These are phyloP conservation scores for Mycena citricolor DNA, from an alignment of 1,284 basidiomycete species.

Conservation along the genomic window DNA sequence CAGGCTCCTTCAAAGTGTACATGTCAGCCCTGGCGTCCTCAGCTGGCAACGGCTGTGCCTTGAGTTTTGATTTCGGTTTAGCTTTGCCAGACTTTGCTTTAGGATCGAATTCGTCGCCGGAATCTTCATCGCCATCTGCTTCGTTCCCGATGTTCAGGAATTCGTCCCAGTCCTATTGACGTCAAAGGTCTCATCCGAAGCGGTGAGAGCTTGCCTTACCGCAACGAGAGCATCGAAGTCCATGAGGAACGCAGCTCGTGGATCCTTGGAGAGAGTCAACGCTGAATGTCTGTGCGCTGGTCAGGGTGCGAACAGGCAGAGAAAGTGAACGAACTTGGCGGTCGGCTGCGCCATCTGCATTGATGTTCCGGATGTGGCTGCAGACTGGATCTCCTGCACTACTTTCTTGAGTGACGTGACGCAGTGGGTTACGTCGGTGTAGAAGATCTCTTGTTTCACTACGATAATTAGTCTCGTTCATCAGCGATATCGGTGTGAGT, in stretches of 20 bases:
- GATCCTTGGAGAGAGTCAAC: slow-evolving; percentile 59
- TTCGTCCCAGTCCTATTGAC: slow-evolving; percentile 62
- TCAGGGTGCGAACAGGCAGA: not conserved
- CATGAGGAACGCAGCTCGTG: slow-evolving; percentile 48
- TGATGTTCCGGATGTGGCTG: slow-evolving; percentile 43
- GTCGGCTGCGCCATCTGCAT: slow-evolving; percentile 71
- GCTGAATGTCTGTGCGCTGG: slow-evolving; percentile 54
- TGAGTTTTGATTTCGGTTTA: slow-evolving; percentile 37
- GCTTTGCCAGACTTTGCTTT: slow-evolving; percentile 29
- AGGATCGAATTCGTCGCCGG: slow-evolving; percentile 52
- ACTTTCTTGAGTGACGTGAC: slow-evolving; percentile 74
- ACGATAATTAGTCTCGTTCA: slow-evolving; percentile 4
- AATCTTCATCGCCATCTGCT: slow-evolving; percentile 29
- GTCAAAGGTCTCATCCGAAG: not conserved
- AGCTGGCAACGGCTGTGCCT: slow-evolving; percentile 25
- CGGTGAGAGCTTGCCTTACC: slow-evolving; percentile 40
- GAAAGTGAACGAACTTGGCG: slow-evolving; percentile 46
- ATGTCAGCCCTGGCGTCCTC: slow-evolving; percentile 49
- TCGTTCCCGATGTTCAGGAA: slow-evolving; percentile 44
- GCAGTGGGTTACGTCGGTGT: slow-evolving; percentile 77
- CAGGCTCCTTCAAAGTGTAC: slow-evolving; percentile 70
- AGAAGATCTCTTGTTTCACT: slow-evolving; percentile 83
- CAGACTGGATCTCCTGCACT: slow-evolving; percentile 57
- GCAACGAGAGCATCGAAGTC: slow-evolving; percentile 68
- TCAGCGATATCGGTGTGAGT: not conserved